Base-by-base conservation (phyloP, 345 rosid species). In the Euphorbia tirucalli region DNA sequence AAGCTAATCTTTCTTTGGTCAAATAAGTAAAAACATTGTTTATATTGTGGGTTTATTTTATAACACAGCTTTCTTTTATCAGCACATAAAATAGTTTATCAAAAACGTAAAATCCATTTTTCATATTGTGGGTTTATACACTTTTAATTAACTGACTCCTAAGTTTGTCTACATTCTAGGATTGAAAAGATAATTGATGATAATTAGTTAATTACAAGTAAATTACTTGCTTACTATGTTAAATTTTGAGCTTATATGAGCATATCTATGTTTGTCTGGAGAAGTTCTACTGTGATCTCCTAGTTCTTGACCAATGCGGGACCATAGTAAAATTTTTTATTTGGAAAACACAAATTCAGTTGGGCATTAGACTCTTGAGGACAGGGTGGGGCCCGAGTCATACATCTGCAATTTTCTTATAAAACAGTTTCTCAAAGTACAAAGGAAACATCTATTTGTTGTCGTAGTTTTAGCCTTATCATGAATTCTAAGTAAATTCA, bases 381-480 rank as follows among this genome's bases (percentile, higher is more conserved):
- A 1, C 5, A 8, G 22, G 4, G 70, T 52, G 73, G 79, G 78
- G 25, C 74, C 68, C 21, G 35, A 59, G 60, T 44, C 72, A 43
- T 11, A 2, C 27, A 59, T 25, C 60, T 50, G 54, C 67, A 65
- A 71, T 59, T 41, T 65, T 61, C 65, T 27, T 49, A n/a, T n/a
- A n/a, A n/a, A n/a, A n/a, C n/a, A n/a, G 18, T 58, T 30, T 43
- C 39, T 54, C 41, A n/a, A 70, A 66, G 82, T 71, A 78, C 74
- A 67, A 24, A 52, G 24, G 19, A 54, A 37, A 1, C n/a, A 54
- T 61, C 58, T 70, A 43, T 5, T 59, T 67, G 52, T 18, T 68
- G 50, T 52, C 28, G 30, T 19, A 11, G 60, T 69, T 65, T 65
- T 66, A 55, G 43, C 63, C 16, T 8, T 68, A 15, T 71, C 30